These are phyloP conservation scores for Herpetomonas samuelpessoai DNA, from an alignment of 208 protist species.

Conservation along the genomic window DNA sequence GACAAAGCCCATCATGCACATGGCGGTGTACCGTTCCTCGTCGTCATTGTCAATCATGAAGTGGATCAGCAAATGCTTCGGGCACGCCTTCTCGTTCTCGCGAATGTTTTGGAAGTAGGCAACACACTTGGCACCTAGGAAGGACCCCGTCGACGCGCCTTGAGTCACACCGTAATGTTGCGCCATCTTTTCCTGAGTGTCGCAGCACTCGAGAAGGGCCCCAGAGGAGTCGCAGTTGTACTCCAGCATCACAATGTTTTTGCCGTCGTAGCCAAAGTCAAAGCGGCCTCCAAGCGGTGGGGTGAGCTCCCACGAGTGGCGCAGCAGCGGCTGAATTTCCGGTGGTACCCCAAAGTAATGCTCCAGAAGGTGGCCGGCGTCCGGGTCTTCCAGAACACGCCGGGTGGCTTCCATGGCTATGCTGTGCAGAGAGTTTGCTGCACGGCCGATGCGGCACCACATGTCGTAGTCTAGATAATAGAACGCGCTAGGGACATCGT, in stretches of 20 bases:
- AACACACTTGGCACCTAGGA: slow-evolving; percentile 53
- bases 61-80: slow-evolving; percentile 54
- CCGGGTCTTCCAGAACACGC: slow-evolving; percentile 43
- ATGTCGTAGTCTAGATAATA: slow-evolving; percentile 82
- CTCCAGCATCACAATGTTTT: slow-evolving; percentile 66
- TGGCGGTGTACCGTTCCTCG: slow-evolving; percentile 79
- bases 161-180: slow-evolving; percentile 49
- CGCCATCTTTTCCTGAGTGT: slow-evolving; percentile 83
- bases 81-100: slow-evolving; percentile 40
- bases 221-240: slow-evolving; percentile 84
- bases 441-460: slow-evolving; percentile 60
- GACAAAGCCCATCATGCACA: slow-evolving; percentile 67
- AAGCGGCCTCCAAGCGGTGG: slow-evolving; percentile 64
- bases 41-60: slow-evolving; percentile 88
- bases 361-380: slow-evolving; percentile 52
- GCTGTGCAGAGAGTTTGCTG: slow-evolving; percentile 54
- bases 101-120: slow-evolving; percentile 46
- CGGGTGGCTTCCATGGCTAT: slow-evolving; percentile 68
- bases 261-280: slow-evolving; percentile 78
- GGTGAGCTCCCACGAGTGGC: slow-evolving; percentile 50
- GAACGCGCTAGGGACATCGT: slow-evolving; percentile 56
- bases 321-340: slow-evolving; percentile 60
- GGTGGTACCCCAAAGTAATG: slow-evolving; percentile 71
- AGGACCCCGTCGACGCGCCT: slow-evolving; percentile 66
- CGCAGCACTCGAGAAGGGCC: slow-evolving; percentile 74